Base-by-base conservation (phyloP, 108 stramenopile genomes). In the Conticribra guillardii region DNA sequence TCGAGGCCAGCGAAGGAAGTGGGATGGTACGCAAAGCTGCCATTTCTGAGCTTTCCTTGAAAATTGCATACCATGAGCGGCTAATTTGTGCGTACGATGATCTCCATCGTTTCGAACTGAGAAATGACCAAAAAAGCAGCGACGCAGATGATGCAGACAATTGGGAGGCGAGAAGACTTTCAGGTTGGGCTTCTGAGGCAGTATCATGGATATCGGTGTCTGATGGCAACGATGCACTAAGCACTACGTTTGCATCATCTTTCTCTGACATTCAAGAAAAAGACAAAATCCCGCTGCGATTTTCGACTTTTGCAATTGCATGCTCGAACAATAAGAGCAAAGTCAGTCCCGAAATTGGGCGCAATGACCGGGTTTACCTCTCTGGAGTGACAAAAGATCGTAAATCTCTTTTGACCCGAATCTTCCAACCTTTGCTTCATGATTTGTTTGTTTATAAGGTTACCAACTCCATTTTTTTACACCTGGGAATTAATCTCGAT, bases 361-460 rank as follows among this genome's bases (percentile, higher is more conserved):
- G 50, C 57, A 61, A 74, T 21, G 59, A 76, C 58, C 31, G 54
- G 34, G 72, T 91, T 15, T 84, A 76, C 57, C 71, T 94, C 32
- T 83, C 84, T 45, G 87, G 88, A 52, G 82, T 87, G 32, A 79
- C 82, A 33, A 81, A 78, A 64, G 84, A 84, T 50, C 73, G 92
- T 9, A 64, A 47, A 21, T 84, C 86, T 30, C 77, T 94, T 30
- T 68, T 94, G 2, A 54, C 64, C 2, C 82, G 84, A 49, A 70
- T 91, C 48, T 94, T 94, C 53, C 76, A 67, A 15, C 92, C 92
- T 19, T 63, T 94, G 29, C 73, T 89, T 11, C 75, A 76, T 37
- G 88, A 91, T 59, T 58, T 90, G 11, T 91, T 94, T 64, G 82
- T 85, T 28, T 89, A 74, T 61, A 87, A 86, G 51, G 82, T 86